Conservation (phyloP, 352 stramenopile genomes). For the Phytophthora uliginosa region DNA sequence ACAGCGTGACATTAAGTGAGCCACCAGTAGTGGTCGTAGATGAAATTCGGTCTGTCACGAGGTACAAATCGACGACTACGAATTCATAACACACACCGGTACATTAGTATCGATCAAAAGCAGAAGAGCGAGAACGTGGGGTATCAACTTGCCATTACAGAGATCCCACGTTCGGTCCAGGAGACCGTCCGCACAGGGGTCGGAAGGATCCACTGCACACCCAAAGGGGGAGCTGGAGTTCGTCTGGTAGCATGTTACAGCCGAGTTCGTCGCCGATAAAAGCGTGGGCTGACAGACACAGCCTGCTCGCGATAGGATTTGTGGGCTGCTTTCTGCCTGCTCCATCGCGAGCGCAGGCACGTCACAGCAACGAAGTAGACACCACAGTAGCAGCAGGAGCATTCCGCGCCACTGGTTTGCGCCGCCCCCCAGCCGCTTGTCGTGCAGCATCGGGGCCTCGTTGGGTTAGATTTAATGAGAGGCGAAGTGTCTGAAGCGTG, state of each 20-base stretch:
- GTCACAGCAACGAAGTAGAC: neutral
- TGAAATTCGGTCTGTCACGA: constrained; percentile 27
- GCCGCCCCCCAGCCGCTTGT: neutral
- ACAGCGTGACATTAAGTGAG: constrained; percentile 31
- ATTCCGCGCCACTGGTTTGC: constrained; percentile 1
- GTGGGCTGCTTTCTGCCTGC: constrained; percentile 7
- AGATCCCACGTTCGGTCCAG: constrained; percentile 36
- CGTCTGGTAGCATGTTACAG: constrained; percentile 32
- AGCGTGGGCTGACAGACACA: constrained; percentile 38
- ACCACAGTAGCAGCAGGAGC: constrained; percentile 2
- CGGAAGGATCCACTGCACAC: constrained; percentile 35
- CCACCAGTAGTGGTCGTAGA: constrained; percentile 5
- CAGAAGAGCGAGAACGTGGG: neutral
- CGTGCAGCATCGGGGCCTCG: neutral
- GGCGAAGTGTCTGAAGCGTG: neutral
- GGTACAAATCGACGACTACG: constrained; percentile 44
- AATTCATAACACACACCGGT: neutral
- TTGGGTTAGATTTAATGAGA: neutral
- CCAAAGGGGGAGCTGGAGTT: constrained; percentile 3
- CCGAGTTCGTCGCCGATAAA: constrained; percentile 2
- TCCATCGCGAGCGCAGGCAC: neutral
- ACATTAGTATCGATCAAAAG: neutral
- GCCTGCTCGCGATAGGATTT: constrained; percentile 33
- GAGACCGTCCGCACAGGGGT: constrained; percentile 22
- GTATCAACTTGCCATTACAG: constrained; percentile 41